These are phyloP conservation scores for Xylariaceae sp. DNA, from an alignment of 2,329 filamentous ascomycete genomes.

Conservation along the genomic window DNA sequence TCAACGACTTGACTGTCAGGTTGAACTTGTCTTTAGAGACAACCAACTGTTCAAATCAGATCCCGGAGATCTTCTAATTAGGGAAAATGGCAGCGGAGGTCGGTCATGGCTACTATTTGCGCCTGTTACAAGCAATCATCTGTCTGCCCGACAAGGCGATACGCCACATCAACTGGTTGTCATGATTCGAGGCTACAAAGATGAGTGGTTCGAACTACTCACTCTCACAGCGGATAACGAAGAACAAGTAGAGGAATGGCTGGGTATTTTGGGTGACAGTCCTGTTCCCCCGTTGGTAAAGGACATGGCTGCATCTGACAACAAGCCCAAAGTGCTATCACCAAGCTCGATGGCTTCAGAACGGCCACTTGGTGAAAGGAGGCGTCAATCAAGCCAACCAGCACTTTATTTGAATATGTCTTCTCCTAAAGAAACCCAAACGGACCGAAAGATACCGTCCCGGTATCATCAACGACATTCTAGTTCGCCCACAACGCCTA, in stretches of 20 bases:
- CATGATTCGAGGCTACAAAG: slow-evolving; percentile 75
- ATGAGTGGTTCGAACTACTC: slow-evolving; percentile 80
- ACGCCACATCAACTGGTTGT: slow-evolving; percentile 68
- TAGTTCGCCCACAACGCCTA: slow-evolving; percentile 29
- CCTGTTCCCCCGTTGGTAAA: slow-evolving; percentile 46
- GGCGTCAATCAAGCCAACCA: slow-evolving; percentile 17
- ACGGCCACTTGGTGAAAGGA: slow-evolving; percentile 38
- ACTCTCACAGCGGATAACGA: slow-evolving; percentile 73
- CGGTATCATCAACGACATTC: slow-evolving; percentile 32
- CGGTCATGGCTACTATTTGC: slow-evolving; percentile 82
- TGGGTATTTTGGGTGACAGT: slow-evolving; percentile 65
- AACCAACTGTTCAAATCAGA: slow-evolving; percentile 63
- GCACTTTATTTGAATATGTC: slow-evolving; percentile 20
- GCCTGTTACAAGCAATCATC: slow-evolving; percentile 67
- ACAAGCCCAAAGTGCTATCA: slow-evolving; percentile 22
- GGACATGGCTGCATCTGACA: slow-evolving; percentile 28
- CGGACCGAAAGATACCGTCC: slow-evolving; percentile 33
- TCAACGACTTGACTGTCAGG: slow-evolving; percentile 81
- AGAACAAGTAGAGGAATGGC: slow-evolving; percentile 78
- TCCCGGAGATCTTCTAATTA: slow-evolving; percentile 82
- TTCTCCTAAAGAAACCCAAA: slow-evolving; percentile 17
- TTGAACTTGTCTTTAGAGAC: slow-evolving; percentile 84
- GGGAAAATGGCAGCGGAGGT: slow-evolving; percentile 74
- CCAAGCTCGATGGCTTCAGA: slow-evolving; percentile 28
- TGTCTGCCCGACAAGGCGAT: slow-evolving; percentile 79